Conservation (phyloP, 148 eudicot species). For the Heliosperma pusillum region DNA sequence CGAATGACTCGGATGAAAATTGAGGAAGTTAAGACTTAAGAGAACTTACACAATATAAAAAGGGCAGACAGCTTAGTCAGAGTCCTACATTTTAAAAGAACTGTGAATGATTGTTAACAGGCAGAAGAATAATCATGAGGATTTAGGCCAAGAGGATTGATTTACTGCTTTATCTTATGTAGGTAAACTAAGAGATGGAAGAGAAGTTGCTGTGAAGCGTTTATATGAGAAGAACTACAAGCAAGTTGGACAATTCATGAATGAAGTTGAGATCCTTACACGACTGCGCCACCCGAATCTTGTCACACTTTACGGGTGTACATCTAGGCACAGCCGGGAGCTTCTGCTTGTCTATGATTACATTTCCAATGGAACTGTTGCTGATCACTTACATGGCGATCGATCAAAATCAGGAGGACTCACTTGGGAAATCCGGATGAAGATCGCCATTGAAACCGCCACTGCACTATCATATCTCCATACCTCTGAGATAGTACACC, state of each 20-base stretch:
- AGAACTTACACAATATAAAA: too few relatives aligned
- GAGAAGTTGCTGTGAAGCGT: constrained; percentile 64
- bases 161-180: not conserved
- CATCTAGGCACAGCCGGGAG: constrained; percentile 42
- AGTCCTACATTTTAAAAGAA: too few relatives aligned
- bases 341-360: constrained; percentile 38
- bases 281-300: constrained; percentile 43
- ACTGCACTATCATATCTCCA: constrained; percentile 53
- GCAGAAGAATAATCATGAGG: not conserved
- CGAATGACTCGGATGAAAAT: too few relatives aligned
- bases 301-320: constrained; percentile 53
- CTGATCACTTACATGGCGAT: constrained; percentile 51
- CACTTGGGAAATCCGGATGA: constrained; percentile 47
- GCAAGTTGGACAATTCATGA: constrained; percentile 46
- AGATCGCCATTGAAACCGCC: constrained; percentile 50
- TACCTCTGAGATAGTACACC: constrained; percentile 48
- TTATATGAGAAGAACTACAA: constrained; percentile 51
- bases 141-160: not conserved
- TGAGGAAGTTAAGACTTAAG: too few relatives aligned
- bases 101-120: too few relatives aligned
- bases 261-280: constrained; percentile 30
- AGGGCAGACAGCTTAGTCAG: too few relatives aligned
- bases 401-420: constrained; percentile 23
- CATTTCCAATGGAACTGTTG: constrained; percentile 59
- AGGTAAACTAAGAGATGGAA: constrained; percentile 54